Percentiles rank a stretch among this genome's conserved stretches.
Evolutionary conservation across 495 filamentous ascomycete genomes (phyloP).

Genomic region (Penicillium steckii): DNA sequence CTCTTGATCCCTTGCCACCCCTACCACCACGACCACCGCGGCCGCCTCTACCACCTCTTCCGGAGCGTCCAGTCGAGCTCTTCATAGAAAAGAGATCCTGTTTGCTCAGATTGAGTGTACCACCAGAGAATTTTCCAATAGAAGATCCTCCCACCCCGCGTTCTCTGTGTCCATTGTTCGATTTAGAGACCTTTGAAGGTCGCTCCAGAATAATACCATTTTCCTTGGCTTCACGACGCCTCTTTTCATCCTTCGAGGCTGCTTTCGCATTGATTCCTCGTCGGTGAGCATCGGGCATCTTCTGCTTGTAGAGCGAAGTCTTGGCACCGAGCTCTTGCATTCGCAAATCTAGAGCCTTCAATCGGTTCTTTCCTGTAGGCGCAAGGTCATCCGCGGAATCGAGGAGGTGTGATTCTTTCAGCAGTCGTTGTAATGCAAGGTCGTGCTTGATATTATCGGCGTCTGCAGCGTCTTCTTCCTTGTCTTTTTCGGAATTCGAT

Average conservation of each 20-base stretch:
- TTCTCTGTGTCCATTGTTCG: slow-evolving; percentile 50
- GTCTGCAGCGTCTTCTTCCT: slow-evolving; percentile 55
- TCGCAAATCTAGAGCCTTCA: slow-evolving; percentile 79
- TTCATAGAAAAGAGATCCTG: slow-evolving; percentile 69
- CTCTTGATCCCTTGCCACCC: slow-evolving; percentile 8
- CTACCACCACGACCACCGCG: slow-evolving; percentile 14
- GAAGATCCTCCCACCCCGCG: slow-evolving; percentile 69
- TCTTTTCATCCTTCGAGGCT: slow-evolving; percentile 60
- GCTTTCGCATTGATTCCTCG: slow-evolving; percentile 74
- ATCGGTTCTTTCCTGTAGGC: slow-evolving; percentile 60
- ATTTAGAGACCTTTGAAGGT: slow-evolving; percentile 44
- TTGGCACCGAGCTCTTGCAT: slow-evolving; percentile 79
- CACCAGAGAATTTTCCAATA: slow-evolving; percentile 77
- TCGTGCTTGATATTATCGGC: slow-evolving; percentile 81
- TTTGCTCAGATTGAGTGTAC: slow-evolving; percentile 75
- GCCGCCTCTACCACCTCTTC: slow-evolving; percentile 24
- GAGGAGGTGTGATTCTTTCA: slow-evolving; percentile 90
- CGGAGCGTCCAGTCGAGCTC: slow-evolving; percentile 40
- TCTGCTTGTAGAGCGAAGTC: slow-evolving; percentile 65
- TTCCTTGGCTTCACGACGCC: slow-evolving; percentile 77
- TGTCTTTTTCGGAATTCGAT: slow-evolving; percentile 44
- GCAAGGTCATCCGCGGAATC: slow-evolving; percentile 61
- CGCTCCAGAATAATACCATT: slow-evolving; percentile 89
- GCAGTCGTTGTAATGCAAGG: slow-evolving; percentile 81
- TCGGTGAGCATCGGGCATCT: slow-evolving; percentile 79